A percentile compares a stretch with the other conserved stretches of the same genome.
Evolutionary conservation across 2,329 filamentous ascomycete genomes (phyloP).

Genomic region (Penicillium sp.): DNA sequence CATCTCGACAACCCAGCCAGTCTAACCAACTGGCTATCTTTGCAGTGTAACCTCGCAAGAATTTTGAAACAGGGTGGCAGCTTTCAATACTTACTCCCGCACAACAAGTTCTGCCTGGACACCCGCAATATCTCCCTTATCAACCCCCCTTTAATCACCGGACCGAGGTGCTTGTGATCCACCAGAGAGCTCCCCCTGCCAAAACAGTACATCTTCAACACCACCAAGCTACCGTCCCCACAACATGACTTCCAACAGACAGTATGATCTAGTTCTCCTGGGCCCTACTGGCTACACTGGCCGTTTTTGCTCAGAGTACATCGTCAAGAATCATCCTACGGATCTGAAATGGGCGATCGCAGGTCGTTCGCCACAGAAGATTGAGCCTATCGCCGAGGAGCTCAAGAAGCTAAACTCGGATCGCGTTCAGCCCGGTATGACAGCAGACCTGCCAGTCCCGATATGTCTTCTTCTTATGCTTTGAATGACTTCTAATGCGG

Average conservation of each 20-base stretch:
- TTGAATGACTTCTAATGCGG: constrained; percentile 6
- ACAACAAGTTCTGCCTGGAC: too few relatives aligned
- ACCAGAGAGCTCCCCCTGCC: constrained; percentile 6
- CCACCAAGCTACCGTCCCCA: background rate
- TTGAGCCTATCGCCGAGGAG: constrained; percentile 67
- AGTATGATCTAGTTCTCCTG: constrained; percentile 67
- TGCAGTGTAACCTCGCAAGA: background rate
- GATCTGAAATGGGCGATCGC: constrained; percentile 86
- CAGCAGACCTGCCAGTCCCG: background rate
- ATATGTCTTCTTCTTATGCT: background rate
- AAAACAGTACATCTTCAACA: constrained; percentile 5
- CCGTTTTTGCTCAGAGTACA: constrained; percentile 72
- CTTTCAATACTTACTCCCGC: too few relatives aligned
- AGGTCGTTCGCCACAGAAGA: constrained; percentile 75
- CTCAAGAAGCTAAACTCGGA: constrained; percentile 69
- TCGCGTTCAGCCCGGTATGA: constrained; percentile 67
- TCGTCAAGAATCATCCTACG: constrained; percentile 69
- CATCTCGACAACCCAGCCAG: background rate
- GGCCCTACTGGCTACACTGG: constrained; percentile 84
- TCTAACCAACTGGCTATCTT: background rate
- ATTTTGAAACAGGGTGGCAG: background rate
- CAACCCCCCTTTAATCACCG: background rate
- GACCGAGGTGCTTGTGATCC: constrained; percentile 8
- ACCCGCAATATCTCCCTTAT: background rate
- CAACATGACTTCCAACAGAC: constrained; percentile 46